Base-by-base conservation (phyloP, 2,329 filamentous ascomycete genomes). In the Cryphonectria radicalis region DNA sequence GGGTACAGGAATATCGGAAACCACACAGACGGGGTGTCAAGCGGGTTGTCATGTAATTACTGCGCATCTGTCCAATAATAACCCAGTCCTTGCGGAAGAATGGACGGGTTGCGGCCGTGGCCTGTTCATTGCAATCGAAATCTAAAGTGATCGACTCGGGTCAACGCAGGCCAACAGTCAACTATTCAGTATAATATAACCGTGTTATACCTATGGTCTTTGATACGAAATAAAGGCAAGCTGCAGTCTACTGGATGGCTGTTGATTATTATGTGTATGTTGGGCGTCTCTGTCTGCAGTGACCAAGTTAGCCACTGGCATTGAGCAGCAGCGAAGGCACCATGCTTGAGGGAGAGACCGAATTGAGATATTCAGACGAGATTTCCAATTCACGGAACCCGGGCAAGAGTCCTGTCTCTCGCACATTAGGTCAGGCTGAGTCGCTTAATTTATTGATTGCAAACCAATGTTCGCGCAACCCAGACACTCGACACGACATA, bases 1-100 rank as follows among this genome's bases (percentile, higher is more conserved):
- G 13, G 43, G 17, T n/a, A 3, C 50, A 25, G 1, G 3, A 17
- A 11, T 1, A 0, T n/a, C 2, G 14, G 8, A 25, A n/a, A 10
- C 10, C 22, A 53, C 19, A 6, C 50, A 11, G 3, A 25, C 14
- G 53, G 14, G 4, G 3, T 4, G 28, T n/a, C n/a, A 57, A n/a
- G 19, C 7, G 8, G 25, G 13, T 28, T 2, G 4, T 28, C 25
- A 25, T 25, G 11, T 28, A 1, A 50, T n/a, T 22, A 57, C 14
- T 13, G 6, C n/a, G 25, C 53, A 57, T n/a, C 53, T 57, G 25
- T 14, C 4, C 10, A 28, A 14, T 8, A 17, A 28, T 28, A 4
- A n/a, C 13, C n/a, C 25, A 17, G 11, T 13, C 3, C 53, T 57
- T 57, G n/a, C 50, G 19, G 17, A 3, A 57, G 53, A 57, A 57